Evolutionary conservation across 2,329 filamentous ascomycete genomes (phyloP).

Genomic region (Trichoderma sp.): DNA sequence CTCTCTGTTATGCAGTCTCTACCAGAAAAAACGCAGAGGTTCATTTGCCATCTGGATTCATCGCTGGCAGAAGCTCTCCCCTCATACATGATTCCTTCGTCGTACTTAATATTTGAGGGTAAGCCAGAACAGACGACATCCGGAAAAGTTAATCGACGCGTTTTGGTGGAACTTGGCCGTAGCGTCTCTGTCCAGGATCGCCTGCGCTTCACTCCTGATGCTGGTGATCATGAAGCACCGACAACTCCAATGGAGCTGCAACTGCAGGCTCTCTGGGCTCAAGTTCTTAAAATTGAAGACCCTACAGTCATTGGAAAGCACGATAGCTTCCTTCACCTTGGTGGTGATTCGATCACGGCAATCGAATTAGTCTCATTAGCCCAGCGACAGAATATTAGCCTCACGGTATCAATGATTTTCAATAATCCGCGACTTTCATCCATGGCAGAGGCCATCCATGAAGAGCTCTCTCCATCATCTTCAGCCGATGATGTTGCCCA

Average conservation of each 20-base stretch:
- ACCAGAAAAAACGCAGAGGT: neutral
- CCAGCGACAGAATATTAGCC: neutral
- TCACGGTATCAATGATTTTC: neutral
- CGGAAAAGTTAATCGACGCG: conserved; percentile 21
- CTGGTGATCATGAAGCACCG: neutral
- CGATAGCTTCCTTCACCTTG: conserved; percentile 19
- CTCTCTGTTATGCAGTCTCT: conserved; percentile 17
- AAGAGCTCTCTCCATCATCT: neutral
- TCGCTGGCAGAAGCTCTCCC: conserved; percentile 17
- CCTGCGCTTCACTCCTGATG: neutral
- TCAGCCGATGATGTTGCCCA: neutral
- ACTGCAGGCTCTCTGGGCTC: conserved; percentile 23
- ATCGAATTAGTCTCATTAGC: conserved; percentile 10
- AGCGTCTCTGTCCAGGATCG: neutral
- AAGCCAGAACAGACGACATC: conserved; percentile 22
- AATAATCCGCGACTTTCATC: neutral
- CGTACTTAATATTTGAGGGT: conserved; percentile 22
- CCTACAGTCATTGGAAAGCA: conserved; percentile 1
- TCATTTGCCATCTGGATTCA: conserved; percentile 19
- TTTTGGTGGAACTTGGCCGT: neutral
- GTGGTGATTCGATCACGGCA: conserved; percentile 11
- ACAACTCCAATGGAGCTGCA: neutral
- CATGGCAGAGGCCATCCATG: neutral
- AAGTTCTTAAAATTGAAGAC: conserved; percentile 11
- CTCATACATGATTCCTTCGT: conserved; percentile 25